Evolutionary conservation across 2,329 filamentous ascomycete species (phyloP).

Genomic region (Pseudogymnoascus sp.): DNA sequence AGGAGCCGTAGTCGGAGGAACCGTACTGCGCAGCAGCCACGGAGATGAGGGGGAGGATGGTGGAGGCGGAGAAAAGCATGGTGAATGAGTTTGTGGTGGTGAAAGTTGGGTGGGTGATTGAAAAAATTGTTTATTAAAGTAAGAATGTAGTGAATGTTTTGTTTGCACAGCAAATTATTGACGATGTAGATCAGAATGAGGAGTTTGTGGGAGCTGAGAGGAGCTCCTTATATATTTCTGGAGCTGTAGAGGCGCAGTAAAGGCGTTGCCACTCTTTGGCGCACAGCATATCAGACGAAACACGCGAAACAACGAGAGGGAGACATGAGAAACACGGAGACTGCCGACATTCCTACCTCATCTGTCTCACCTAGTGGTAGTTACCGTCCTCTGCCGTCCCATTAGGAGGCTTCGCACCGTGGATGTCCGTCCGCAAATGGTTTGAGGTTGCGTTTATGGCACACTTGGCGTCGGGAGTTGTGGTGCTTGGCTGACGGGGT

Average conservation of each 20-base stretch:
- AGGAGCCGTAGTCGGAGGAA: neutral
- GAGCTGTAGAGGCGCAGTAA: neutral
- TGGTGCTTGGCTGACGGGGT: neutral
- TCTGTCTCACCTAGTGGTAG: neutral
- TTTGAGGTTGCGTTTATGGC: neutral
- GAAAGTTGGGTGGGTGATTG: neutral
- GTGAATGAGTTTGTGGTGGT: neutral
- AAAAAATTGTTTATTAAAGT: neutral
- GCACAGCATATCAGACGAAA: neutral
- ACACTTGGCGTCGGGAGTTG: neutral
- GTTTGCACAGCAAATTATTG: slow-evolving; percentile 2
- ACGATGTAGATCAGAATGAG: neutral
- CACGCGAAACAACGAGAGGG: neutral
- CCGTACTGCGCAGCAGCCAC: neutral
- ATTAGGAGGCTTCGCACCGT: neutral
- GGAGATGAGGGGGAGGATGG: neutral
- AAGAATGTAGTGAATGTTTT: neutral
- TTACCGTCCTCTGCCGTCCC: neutral
- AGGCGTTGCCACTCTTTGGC: neutral
- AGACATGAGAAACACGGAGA: slow-evolving; percentile 1
- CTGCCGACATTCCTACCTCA: neutral
- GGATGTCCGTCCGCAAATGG: neutral
- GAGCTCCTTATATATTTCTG: neutral
- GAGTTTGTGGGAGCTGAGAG: neutral
- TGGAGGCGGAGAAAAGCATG: neutral